Percentiles rank a stretch among this genome's conserved stretches.
phyloP scores from a whole-genome alignment of 2,329 filamentous ascomycete species.

The Fusarium clavum region DNA sequence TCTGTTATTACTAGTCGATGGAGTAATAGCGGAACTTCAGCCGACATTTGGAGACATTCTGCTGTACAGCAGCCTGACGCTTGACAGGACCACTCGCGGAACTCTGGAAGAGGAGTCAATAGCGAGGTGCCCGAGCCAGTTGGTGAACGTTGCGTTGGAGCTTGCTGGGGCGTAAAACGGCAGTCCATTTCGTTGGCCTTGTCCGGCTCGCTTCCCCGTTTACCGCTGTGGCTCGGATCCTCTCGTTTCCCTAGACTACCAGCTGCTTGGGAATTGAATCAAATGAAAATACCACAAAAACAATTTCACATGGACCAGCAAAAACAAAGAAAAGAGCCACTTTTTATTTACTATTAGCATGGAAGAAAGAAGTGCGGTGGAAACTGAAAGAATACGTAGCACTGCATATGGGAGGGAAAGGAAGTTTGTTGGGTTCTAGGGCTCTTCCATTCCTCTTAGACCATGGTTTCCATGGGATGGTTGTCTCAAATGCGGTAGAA shows the following conservation, averaged over 20 bases:
- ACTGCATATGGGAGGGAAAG: neutral
- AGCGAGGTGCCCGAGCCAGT: conserved; percentile 39
- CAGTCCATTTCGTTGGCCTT: conserved; percentile 42
- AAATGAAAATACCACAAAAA: conserved; percentile 33
- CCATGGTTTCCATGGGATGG: conserved; percentile 1
- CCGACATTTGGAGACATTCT: conserved; percentile 33
- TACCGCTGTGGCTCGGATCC: conserved; percentile 28
- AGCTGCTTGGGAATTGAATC: conserved; percentile 42
- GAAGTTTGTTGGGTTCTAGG: conserved; percentile 26
- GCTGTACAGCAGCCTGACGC: conserved; percentile 19
- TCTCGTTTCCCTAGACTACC: conserved; percentile 46
- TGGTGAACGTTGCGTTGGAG: conserved; percentile 38
- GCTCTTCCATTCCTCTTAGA: conserved; percentile 14
- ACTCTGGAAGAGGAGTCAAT: conserved; percentile 37
- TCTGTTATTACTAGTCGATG: conserved; percentile 8
- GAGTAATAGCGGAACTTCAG: conserved; percentile 25
- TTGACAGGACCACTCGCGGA: conserved; percentile 21
- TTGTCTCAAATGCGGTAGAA: conserved; percentile 12
- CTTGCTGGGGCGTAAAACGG: conserved; percentile 41
- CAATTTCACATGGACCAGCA: conserved; percentile 33
- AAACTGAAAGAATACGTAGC: conserved; percentile 22
- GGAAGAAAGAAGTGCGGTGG: conserved; percentile 21
- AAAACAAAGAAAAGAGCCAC: conserved; percentile 30
- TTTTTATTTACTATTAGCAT: conserved; percentile 11
- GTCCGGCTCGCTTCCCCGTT: conserved; percentile 44